Evolutionary conservation across 768 basidiomycete species (phyloP).

Genomic region (Trametes meyenii): DNA sequence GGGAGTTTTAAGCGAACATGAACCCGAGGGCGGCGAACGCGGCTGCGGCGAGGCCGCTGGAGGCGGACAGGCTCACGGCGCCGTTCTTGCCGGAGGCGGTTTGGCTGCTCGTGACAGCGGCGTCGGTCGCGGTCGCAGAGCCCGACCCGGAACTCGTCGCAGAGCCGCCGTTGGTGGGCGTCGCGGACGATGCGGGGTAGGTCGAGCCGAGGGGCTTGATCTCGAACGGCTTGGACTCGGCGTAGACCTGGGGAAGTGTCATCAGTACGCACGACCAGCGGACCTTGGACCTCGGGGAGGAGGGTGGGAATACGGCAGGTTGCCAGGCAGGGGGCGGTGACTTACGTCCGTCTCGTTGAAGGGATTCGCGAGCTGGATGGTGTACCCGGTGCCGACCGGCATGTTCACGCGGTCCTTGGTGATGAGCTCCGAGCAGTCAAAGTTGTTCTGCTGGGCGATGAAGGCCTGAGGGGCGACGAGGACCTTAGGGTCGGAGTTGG

Average conservation of each 20-base stretch:
- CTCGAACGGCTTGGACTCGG: constrained; percentile 57
- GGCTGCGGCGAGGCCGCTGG: constrained; percentile 26
- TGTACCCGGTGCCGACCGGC: constrained; percentile 49
- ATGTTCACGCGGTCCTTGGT: constrained; percentile 47
- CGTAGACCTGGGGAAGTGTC: constrained; percentile 50
- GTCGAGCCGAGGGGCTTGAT: constrained; percentile 58
- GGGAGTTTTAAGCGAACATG: constrained; percentile 22
- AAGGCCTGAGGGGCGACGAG: constrained; percentile 46
- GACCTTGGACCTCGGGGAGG: background rate
- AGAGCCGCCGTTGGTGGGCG: constrained; percentile 32
- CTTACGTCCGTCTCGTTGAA: constrained; percentile 58
- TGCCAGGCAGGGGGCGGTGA: constrained; percentile 16
- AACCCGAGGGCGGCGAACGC: constrained; percentile 29
- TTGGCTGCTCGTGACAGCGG: constrained; percentile 25
- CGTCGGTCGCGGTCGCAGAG: constrained; percentile 30
- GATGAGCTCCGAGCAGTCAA: constrained; percentile 59
- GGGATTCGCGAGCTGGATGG: constrained; percentile 50
- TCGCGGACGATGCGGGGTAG: constrained; percentile 49
- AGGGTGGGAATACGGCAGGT: background rate
- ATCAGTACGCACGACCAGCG: background rate
- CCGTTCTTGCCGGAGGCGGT: constrained; percentile 15
- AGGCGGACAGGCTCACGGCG: constrained; percentile 18
- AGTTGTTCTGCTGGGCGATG: constrained; percentile 56
- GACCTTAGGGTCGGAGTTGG: constrained; percentile 46
- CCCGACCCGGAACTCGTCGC: constrained; percentile 26